Evolutionary conservation across 2,329 filamentous ascomycete genomes (phyloP).

Genomic region (Arthrinium phaeospermum): DNA sequence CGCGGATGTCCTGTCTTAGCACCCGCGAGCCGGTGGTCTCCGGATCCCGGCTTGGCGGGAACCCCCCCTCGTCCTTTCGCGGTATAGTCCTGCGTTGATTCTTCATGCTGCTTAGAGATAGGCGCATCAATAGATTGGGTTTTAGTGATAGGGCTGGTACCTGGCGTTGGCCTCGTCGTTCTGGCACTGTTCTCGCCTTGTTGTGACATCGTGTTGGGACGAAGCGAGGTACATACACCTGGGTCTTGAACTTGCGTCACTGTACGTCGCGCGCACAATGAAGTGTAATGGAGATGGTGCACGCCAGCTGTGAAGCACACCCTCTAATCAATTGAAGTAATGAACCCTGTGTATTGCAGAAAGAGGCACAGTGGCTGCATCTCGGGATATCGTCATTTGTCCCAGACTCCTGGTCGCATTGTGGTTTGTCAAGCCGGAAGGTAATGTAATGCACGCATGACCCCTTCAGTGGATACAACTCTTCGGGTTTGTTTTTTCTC

Average conservation of each 20-base stretch:
- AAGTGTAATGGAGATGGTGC: neutral
- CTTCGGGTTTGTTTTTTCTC: neutral
- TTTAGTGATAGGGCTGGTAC: too few relatives aligned
- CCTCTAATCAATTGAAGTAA: neutral
- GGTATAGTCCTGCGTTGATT: conserved; percentile 28
- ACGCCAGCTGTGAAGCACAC: neutral
- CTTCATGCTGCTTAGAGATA: neutral
- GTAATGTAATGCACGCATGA: neutral
- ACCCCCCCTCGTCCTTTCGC: conserved; percentile 25
- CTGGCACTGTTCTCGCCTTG: neutral
- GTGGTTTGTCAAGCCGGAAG: neutral
- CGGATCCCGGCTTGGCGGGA: conserved; percentile 3
- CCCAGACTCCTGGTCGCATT: neutral
- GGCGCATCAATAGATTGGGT: too few relatives aligned
- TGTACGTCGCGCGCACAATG: neutral
- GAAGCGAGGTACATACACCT: neutral
- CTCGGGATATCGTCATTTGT: neutral
- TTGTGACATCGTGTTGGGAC: neutral
- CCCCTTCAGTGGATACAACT: neutral
- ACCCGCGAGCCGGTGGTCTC: neutral
- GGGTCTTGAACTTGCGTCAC: neutral
- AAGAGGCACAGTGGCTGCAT: neutral
- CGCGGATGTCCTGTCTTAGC: conserved; percentile 14
- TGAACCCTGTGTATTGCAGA: neutral
- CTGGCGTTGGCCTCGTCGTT: too few relatives aligned